A percentile compares a stretch with the other conserved stretches of the same genome.
phyloP scores from a whole-genome alignment of 2,329 filamentous ascomycete species.

The Fusarium ramigenum region DNA sequence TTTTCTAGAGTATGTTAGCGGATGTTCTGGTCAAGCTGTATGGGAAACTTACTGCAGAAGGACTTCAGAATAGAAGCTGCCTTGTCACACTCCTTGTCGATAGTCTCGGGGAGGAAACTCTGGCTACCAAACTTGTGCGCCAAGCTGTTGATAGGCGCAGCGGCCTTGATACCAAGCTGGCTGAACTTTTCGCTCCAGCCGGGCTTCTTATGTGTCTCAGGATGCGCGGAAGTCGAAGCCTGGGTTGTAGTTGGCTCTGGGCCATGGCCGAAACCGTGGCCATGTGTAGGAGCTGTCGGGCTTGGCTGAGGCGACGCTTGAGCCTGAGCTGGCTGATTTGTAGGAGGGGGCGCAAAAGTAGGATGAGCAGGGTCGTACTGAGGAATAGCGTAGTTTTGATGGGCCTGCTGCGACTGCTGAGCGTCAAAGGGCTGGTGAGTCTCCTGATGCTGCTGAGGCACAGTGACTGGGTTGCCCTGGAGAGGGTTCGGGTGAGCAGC shows the following conservation, averaged over 20 bases:
- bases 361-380: constrained; percentile 46
- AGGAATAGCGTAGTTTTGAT: constrained; percentile 43
- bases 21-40: fast-evolving
- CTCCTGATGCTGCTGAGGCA: constrained; percentile 12
- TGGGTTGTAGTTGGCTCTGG: constrained; percentile 3
- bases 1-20: constrained; percentile 52
- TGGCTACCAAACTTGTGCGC: constrained; percentile 85
- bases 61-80: constrained; percentile 83
- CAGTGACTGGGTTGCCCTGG: constrained; percentile 26
- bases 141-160: constrained; percentile 80
- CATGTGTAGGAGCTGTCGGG: not conserved
- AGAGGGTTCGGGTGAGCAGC: constrained; percentile 34
- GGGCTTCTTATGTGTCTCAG: constrained; percentile 36
- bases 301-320: not conserved
- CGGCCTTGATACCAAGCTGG: constrained; percentile 56
- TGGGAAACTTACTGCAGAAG: constrained; percentile 78
- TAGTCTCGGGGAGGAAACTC: constrained; percentile 84
- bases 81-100: constrained; percentile 93
- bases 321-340: constrained; percentile 5
- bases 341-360: constrained; percentile 44
- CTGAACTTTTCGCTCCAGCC: constrained; percentile 47
- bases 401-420: constrained; percentile 6
- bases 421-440: not conserved
- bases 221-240: constrained; percentile 12
- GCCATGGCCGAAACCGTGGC: not conserved